Evolutionary conservation across 371 early-diverging fungal species (phyloP).

Genomic region (Lichtheimia hyalospora): DNA sequence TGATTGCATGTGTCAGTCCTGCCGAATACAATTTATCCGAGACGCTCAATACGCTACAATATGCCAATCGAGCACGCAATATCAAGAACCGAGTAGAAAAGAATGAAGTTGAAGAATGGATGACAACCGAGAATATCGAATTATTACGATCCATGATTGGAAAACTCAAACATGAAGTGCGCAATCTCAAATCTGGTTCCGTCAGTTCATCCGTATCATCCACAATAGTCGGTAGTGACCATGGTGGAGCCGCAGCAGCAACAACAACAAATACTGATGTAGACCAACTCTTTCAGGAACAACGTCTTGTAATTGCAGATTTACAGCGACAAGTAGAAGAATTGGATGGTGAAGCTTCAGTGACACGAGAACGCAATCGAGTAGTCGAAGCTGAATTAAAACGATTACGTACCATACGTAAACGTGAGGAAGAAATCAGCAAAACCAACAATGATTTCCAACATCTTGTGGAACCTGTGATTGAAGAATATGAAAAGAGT

Average conservation of each 20-base stretch:
- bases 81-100: conserved; percentile 84
- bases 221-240: not conserved
- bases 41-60: conserved; percentile 91
- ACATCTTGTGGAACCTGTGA: conserved; percentile 68
- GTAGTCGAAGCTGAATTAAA: conserved; percentile 42
- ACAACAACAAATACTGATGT: conserved; percentile 4
- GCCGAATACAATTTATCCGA: conserved; percentile 84
- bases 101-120: conserved; percentile 71
- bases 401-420: conserved; percentile 18
- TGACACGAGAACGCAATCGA: conserved; percentile 36
- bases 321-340: conserved; percentile 49
- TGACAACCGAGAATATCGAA: conserved; percentile 61
- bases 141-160: conserved; percentile 54
- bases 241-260: not conserved
- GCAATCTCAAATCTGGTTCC: conserved; percentile 27
- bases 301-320: conserved; percentile 39
- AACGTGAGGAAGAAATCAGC: conserved; percentile 12
- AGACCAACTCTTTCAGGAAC: conserved; percentile 30
- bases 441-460: conserved; percentile 43
- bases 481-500: conserved; percentile 70
- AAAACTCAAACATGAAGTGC: conserved; percentile 57
- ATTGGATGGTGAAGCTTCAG: conserved; percentile 38
- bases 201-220: conserved; percentile 6
- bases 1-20: conserved; percentile 94
- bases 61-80: conserved; percentile 88